phyloP scores from a whole-genome alignment of 2,329 filamentous ascomycete species.

The Ascochyta clinopodiicola region DNA sequence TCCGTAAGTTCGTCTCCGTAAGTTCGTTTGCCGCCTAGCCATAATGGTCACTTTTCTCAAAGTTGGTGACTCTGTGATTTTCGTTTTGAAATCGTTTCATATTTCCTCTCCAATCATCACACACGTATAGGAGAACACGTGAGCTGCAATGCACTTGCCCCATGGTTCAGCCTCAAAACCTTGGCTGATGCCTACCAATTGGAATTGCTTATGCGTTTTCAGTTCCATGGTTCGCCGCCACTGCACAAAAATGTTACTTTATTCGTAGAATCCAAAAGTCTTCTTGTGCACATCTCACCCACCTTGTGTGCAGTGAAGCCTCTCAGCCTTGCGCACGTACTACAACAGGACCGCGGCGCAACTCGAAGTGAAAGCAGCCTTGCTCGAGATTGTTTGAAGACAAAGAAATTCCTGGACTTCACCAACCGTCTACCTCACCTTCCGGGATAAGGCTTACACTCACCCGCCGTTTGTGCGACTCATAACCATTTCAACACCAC shows the following conservation, averaged over 20 bases:
- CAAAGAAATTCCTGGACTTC: neutral
- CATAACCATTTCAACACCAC: neutral
- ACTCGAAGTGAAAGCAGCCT: constrained; percentile 10
- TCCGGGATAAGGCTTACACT: neutral
- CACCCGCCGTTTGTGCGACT: neutral
- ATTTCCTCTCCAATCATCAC: constrained; percentile 1
- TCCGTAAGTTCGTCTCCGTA: too few relatives aligned
- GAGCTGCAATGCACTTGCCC: constrained; percentile 7
- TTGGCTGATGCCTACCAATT: constrained; percentile 12
- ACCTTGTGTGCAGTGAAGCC: neutral
- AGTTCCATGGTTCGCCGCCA: neutral
- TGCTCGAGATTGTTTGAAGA: neutral
- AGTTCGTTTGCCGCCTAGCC: too few relatives aligned
- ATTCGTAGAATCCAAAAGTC: neutral
- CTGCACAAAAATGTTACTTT: neutral
- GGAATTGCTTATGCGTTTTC: neutral
- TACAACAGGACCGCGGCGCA: neutral
- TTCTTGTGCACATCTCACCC: neutral
- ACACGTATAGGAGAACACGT: neutral
- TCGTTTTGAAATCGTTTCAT: neutral
- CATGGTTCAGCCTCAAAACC: constrained; percentile 3
- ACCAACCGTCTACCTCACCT: neutral
- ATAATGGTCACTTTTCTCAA: neutral
- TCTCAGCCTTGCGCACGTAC: constrained; percentile 11
- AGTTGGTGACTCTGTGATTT: neutral